A percentile compares a stretch with the other conserved stretches of the same genome.
Evolutionary conservation across 1,284 basidiomycete genomes (phyloP).

Genomic region (Puccinia sorghi): DNA sequence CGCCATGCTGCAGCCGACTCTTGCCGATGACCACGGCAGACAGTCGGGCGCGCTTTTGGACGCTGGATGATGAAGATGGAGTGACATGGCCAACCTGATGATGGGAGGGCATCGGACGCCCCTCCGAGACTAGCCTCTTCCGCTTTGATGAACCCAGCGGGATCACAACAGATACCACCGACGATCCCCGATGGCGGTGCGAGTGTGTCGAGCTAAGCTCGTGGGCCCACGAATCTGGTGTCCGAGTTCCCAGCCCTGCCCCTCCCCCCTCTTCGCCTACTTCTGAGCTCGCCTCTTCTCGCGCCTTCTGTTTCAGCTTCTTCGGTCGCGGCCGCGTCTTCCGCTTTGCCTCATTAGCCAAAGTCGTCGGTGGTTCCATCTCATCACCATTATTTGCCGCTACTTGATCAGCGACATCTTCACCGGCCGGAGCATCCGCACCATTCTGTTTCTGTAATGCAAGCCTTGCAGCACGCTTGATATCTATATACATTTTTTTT

Average conservation of each 20-base stretch:
- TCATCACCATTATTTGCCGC: background rate
- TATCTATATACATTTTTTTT: conserved; percentile 21
- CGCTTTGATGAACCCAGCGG: conserved; percentile 20
- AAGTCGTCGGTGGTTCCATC: background rate
- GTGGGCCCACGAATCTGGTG: background rate
- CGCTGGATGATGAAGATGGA: background rate
- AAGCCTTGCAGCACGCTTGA: conserved; percentile 47
- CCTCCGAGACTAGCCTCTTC: conserved; percentile 12
- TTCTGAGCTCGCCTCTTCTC: background rate
- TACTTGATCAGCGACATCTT: conserved; percentile 4
- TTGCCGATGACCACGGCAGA: conserved; percentile 11
- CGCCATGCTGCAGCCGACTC: too few relatives aligned
- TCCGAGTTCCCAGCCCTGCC: background rate
- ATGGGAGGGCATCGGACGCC: background rate
- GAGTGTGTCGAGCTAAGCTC: background rate
- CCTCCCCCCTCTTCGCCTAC: background rate
- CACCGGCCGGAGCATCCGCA: background rate
- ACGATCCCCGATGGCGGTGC: background rate
- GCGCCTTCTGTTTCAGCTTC: background rate
- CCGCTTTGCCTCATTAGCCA: background rate
- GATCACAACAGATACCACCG: conserved; percentile 37
- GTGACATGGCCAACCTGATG: background rate
- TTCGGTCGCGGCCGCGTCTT: conserved; percentile 8
- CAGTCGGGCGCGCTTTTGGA: conserved; percentile 10
- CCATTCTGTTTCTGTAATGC: conserved; percentile 38